Evolutionary conservation across 2,329 filamentous ascomycete genomes (phyloP).

Genomic region (Phialophora tarda): DNA sequence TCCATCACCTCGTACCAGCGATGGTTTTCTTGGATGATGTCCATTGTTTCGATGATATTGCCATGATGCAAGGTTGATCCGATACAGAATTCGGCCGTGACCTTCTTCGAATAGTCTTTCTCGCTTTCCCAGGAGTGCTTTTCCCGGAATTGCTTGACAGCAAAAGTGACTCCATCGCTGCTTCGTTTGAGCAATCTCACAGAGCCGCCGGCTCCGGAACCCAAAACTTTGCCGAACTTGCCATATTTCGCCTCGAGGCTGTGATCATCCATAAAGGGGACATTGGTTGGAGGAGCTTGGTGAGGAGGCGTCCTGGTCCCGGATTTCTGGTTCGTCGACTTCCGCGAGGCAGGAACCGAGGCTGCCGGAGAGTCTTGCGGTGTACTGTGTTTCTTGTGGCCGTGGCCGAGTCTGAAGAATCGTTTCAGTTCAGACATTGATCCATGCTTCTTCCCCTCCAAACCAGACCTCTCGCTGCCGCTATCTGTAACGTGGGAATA

Average conservation of each 20-base stretch:
- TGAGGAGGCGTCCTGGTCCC: constrained; percentile 59
- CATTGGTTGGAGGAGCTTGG: constrained; percentile 57
- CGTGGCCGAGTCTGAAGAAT: constrained; percentile 81
- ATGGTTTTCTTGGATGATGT: constrained; percentile 91
- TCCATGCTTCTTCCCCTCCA: constrained; percentile 63
- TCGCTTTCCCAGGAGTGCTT: constrained; percentile 92
- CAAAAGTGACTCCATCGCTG: constrained; percentile 91
- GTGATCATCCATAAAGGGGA: constrained; percentile 94
- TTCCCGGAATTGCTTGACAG: constrained; percentile 94
- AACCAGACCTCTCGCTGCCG: constrained; percentile 42
- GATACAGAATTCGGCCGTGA: constrained; percentile 97
- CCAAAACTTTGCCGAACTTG: constrained; percentile 91
- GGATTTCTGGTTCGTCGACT: constrained; percentile 58
- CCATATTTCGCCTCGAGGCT: constrained; percentile 90
- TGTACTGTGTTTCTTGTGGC: constrained; percentile 67
- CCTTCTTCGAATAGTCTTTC: constrained; percentile 95
- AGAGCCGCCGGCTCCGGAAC: constrained; percentile 91
- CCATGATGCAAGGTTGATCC: constrained; percentile 96
- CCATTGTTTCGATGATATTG: constrained; percentile 97
- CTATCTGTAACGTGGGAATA: constrained; percentile 56
- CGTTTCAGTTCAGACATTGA: constrained; percentile 95
- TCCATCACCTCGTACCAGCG: constrained; percentile 99
- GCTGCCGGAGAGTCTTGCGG: constrained; percentile 61
- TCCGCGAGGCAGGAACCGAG: constrained; percentile 62
- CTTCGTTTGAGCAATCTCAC: constrained; percentile 92